phyloP scores from a whole-genome alignment of 192 early-diverging fungal genomes.

The Coemansia sp. region DNA sequence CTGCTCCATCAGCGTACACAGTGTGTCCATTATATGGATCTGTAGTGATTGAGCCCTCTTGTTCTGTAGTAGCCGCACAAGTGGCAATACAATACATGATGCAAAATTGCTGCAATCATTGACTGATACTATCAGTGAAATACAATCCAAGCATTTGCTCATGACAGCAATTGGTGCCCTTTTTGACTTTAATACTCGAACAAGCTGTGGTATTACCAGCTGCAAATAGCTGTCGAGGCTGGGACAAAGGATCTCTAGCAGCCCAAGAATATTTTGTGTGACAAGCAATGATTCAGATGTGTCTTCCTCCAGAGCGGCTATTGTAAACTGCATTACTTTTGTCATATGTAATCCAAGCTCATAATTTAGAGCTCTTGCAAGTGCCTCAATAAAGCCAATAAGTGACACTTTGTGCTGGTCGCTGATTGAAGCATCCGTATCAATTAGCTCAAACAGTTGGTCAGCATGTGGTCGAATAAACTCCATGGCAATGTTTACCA shows the following conservation, averaged over 20 bases:
- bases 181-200: slow-evolving; percentile 74
- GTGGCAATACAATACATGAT: slow-evolving; percentile 81
- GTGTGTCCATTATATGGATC: slow-evolving; percentile 71
- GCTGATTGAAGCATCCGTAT: slow-evolving; percentile 66
- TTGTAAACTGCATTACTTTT: slow-evolving; percentile 74
- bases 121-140: slow-evolving; percentile 70
- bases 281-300: slow-evolving; percentile 64
- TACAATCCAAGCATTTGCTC: slow-evolving; percentile 66
- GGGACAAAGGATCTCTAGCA: slow-evolving; percentile 76
- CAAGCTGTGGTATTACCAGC: slow-evolving; percentile 82
- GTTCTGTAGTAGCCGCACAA: slow-evolving; percentile 72
- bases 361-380: slow-evolving; percentile 80
- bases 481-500: slow-evolving; percentile 83
- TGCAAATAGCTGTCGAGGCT: slow-evolving; percentile 93
- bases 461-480: slow-evolving; percentile 85
- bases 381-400: slow-evolving; percentile 80
- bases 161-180: slow-evolving; percentile 63
- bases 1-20: slow-evolving; percentile 81
- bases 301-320: slow-evolving; percentile 85
- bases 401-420: slow-evolving; percentile 74
- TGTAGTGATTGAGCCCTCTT: slow-evolving; percentile 56
- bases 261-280: slow-evolving; percentile 71
- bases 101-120: slow-evolving; percentile 84
- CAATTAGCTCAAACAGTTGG: slow-evolving; percentile 77
- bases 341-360: slow-evolving; percentile 87